Percentiles rank a stretch among this genome's conserved stretches.
phyloP scores from a whole-genome alignment of 352 stramenopile species.

The Phytophthora palmivora region DNA sequence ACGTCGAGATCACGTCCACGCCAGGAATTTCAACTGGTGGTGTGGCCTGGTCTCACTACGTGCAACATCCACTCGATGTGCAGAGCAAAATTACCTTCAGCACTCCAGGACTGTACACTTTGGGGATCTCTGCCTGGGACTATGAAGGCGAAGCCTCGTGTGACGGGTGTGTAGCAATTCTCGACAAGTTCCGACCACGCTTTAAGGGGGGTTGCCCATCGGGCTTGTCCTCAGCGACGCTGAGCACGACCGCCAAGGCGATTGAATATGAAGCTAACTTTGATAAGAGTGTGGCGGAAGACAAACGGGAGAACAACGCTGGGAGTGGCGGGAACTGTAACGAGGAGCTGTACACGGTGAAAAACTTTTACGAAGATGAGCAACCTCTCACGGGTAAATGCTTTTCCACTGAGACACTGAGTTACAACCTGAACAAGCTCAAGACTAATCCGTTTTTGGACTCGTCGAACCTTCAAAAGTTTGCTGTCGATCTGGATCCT shows the following conservation, averaged over 20 bases:
- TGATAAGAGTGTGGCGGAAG: background rate
- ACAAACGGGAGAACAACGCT: slow-evolving; percentile 10
- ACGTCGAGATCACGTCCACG: slow-evolving; percentile 14
- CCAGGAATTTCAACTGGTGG: background rate
- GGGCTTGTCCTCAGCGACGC: background rate
- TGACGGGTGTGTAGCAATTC: slow-evolving; percentile 50
- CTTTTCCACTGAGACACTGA: background rate
- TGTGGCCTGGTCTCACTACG: slow-evolving; percentile 48
- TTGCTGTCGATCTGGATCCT: background rate
- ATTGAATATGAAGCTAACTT: background rate
- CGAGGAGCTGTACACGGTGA: background rate
- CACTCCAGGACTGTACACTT: slow-evolving; percentile 48
- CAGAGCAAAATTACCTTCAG: slow-evolving; percentile 43
- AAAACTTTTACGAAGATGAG: slow-evolving; percentile 13
- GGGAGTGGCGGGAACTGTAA: slow-evolving; percentile 4
- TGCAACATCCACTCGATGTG: slow-evolving; percentile 21
- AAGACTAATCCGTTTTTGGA: slow-evolving; percentile 12
- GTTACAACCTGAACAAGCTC: slow-evolving; percentile 8
- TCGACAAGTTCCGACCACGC: slow-evolving; percentile 50
- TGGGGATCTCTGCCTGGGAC: slow-evolving; percentile 48
- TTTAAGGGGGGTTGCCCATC: slow-evolving; percentile 7
- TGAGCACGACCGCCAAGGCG: background rate
- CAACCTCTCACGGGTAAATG: background rate
- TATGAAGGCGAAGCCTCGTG: slow-evolving; percentile 42
- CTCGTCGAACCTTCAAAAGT: background rate